Evolutionary conservation across 1,284 basidiomycete genomes (phyloP).

Genomic region (Inonotus obliquus): DNA sequence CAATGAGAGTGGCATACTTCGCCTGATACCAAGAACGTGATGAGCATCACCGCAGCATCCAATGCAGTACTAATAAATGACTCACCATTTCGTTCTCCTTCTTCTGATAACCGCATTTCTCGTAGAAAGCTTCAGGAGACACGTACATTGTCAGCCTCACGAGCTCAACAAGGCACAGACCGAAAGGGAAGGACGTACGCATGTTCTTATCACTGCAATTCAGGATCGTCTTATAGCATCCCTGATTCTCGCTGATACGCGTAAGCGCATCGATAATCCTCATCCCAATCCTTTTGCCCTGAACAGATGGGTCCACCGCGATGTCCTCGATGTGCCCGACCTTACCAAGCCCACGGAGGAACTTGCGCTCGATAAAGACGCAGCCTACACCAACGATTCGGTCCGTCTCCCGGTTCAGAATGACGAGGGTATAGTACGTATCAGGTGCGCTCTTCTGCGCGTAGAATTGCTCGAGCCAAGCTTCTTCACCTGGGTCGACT

Average conservation of each 20-base stretch:
- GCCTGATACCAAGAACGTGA: slow-evolving; percentile 38
- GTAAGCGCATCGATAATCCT: slow-evolving; percentile 84
- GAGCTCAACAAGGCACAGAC: background rate
- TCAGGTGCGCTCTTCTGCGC: slow-evolving; percentile 46
- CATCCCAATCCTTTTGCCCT: slow-evolving; percentile 89
- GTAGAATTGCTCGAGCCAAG: slow-evolving; percentile 68
- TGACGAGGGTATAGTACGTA: slow-evolving; percentile 85
- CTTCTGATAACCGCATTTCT: slow-evolving; percentile 89
- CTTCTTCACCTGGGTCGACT: slow-evolving; percentile 69
- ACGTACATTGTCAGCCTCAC: background rate
- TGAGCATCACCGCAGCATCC: no score
- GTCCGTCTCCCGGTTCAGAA: slow-evolving; percentile 74
- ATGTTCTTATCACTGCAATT: slow-evolving; percentile 93
- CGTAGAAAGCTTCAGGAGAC: slow-evolving; percentile 75
- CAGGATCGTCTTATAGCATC: slow-evolving; percentile 95
- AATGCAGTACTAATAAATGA: slow-evolving; percentile 15
- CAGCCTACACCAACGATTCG: slow-evolving; percentile 82
- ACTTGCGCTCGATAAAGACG: slow-evolving; percentile 90
- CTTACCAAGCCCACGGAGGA: slow-evolving; percentile 73
- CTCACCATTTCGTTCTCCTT: slow-evolving; percentile 89
- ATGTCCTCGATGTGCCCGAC: slow-evolving; percentile 99
- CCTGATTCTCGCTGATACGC: slow-evolving; percentile 66
- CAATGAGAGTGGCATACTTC: slow-evolving; percentile 39
- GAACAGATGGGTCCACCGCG: slow-evolving; percentile 81
- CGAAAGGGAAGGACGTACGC: slow-evolving; percentile 47